A percentile compares a stretch with the other conserved stretches of the same genome.
These are phyloP conservation scores for Malus fusca DNA, from an alignment of 306 rosid species.

Conservation along the genomic window DNA sequence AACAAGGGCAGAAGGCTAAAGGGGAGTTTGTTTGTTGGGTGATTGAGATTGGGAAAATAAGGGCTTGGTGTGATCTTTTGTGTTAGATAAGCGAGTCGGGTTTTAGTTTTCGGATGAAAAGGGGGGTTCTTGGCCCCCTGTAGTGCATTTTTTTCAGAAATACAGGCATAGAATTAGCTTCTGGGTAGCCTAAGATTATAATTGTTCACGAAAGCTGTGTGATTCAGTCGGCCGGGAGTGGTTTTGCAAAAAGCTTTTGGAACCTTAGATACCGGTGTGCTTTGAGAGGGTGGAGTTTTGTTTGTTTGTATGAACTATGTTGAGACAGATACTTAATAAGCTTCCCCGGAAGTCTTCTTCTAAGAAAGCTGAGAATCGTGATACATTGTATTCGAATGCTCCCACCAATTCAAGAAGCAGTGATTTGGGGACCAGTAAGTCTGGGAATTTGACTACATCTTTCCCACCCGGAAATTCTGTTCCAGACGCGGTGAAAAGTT, in stretches of 20 bases:
- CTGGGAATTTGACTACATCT: constrained; percentile 29
- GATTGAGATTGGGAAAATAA: constrained; percentile 10
- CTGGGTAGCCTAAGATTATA: neutral
- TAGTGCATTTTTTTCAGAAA: neutral
- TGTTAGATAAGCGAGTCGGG: constrained; percentile 4
- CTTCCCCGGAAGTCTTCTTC: constrained; percentile 55
- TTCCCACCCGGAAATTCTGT: constrained; percentile 24
- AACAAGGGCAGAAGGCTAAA: constrained; percentile 3
- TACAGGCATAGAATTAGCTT: neutral
- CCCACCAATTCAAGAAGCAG: constrained; percentile 28
- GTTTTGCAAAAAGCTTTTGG: neutral
- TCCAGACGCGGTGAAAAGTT: constrained; percentile 32
- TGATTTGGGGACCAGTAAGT: constrained; percentile 37
- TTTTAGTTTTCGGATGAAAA: constrained; percentile 28
- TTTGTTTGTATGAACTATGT: constrained; percentile 42
- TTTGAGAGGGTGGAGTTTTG: constrained; percentile 5
- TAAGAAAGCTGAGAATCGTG: constrained; percentile 42
- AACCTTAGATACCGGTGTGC: neutral
- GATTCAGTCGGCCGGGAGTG: neutral
- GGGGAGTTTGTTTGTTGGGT: neutral
- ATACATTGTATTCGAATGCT: constrained; percentile 30
- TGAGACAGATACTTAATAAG: constrained; percentile 50
- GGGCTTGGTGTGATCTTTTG: constrained; percentile 19
- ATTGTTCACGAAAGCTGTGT: neutral
- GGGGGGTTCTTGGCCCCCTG: constrained; percentile 10